Evolutionary conservation across 805 yeast genomes (phyloP).

Genomic region (Komagataella pastoris): DNA sequence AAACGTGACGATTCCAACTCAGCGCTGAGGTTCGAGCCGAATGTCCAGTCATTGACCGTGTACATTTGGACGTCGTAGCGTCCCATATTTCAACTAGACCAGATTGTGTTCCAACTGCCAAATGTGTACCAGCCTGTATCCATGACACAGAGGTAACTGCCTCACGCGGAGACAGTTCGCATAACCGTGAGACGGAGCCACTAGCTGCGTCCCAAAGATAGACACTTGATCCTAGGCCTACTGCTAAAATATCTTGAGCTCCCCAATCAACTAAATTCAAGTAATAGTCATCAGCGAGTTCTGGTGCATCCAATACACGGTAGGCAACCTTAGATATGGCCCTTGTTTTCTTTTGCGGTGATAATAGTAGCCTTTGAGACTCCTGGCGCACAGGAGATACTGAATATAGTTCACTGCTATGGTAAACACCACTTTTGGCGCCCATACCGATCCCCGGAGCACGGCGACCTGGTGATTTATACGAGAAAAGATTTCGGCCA

Average conservation of each 20-base stretch:
- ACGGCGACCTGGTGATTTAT: slow-evolving; percentile 35
- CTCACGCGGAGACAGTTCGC: slow-evolving; percentile 46
- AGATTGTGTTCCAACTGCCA: slow-evolving; percentile 80
- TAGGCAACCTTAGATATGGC: slow-evolving; percentile 79
- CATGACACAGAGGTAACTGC: slow-evolving; percentile 84
- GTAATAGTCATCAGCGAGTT: slow-evolving; percentile 86
- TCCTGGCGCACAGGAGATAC: slow-evolving; percentile 83
- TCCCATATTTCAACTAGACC: slow-evolving; percentile 96
- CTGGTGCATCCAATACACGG: slow-evolving; percentile 92
- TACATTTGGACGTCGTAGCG: slow-evolving; percentile 66
- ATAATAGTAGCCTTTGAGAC: slow-evolving; percentile 62
- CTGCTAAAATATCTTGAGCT: slow-evolving; percentile 74
- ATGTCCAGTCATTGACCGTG: slow-evolving; percentile 91
- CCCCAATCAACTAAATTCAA: slow-evolving; percentile 95
- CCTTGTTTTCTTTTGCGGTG: slow-evolving; percentile 73
- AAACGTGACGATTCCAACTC: slow-evolving; percentile 88
- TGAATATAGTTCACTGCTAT: slow-evolving; percentile 62
- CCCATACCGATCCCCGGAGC: neutral
- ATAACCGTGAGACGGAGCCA: slow-evolving; percentile 70
- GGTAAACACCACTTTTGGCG: neutral
- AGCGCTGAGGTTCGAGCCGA: slow-evolving; percentile 71
- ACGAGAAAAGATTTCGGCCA: slow-evolving; percentile 42
- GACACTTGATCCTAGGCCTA: slow-evolving; percentile 79
- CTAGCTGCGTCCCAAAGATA: slow-evolving; percentile 85
- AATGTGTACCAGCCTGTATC: slow-evolving; percentile 90